These are phyloP conservation scores for Eucalyptus pauciflora DNA, from an alignment of 345 rosid species.

Conservation along the genomic window DNA sequence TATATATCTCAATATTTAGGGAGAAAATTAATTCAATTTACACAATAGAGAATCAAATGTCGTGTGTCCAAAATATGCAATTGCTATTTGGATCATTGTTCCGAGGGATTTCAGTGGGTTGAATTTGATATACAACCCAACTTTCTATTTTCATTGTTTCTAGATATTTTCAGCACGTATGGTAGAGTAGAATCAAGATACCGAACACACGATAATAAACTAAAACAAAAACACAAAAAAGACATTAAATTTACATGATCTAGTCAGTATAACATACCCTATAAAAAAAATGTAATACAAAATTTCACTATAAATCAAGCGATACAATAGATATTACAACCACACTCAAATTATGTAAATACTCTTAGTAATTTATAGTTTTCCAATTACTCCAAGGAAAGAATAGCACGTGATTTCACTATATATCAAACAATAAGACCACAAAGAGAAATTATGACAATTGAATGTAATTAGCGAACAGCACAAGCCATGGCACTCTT, in stretches of 20 bases:
- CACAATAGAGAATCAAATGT: background rate
- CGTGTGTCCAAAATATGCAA: background rate
- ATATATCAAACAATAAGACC: background rate
- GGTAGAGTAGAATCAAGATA: background rate
- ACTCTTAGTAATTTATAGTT: too few relatives aligned
- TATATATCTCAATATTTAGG: background rate
- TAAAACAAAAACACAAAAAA: background rate
- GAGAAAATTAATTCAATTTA: background rate
- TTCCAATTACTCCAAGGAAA: background rate
- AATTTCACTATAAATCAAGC: too few relatives aligned
- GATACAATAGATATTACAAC: too few relatives aligned
- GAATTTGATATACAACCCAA: background rate
- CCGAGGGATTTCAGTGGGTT: background rate
- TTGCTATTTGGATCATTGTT: background rate
- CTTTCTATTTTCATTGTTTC: background rate
- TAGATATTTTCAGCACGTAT: background rate
- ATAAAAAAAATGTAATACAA: background rate
- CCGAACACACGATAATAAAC: background rate
- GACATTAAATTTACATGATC: background rate
- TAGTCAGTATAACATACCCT: fast-evolving
- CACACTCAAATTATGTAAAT: too few relatives aligned
- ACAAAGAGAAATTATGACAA: background rate
- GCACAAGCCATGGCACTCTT: background rate
- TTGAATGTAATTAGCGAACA: background rate
- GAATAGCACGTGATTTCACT: too few relatives aligned